phyloP scores from a whole-genome alignment of 306 rosid species.

The Hippophae rhamnoides region DNA sequence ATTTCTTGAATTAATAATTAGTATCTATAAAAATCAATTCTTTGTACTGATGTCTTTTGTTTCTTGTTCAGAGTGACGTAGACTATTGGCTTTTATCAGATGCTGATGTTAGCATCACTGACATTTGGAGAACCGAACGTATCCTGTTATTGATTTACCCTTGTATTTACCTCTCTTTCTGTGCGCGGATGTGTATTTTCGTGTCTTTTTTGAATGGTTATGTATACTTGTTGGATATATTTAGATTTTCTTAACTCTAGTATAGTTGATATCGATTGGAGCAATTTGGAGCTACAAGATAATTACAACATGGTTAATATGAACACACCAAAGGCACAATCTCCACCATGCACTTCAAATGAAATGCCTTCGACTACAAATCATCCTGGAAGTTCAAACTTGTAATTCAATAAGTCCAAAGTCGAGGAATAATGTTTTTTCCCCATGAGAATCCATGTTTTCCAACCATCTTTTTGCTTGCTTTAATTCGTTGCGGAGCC shows the following conservation, averaged over 20 bases:
- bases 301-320: conserved; percentile 36
- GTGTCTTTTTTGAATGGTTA: neutral
- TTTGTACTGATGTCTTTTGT: conserved; percentile 3
- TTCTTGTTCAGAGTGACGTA: conserved; percentile 55
- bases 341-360: conserved; percentile 31
- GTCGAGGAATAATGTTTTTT: conserved; percentile 16
- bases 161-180: neutral
- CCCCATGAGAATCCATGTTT: conserved; percentile 33
- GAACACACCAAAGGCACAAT: conserved; percentile 34
- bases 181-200: too few relatives aligned
- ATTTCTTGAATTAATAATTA: too few relatives aligned
- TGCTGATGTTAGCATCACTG: conserved; percentile 79
- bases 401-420: conserved; percentile 15
- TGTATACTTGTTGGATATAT: neutral
- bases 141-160: conserved; percentile 23
- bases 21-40: neutral
- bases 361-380: conserved; percentile 44
- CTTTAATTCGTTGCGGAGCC: conserved; percentile 7
- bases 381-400: conserved; percentile 38
- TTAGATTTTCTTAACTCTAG: conserved; percentile 35
- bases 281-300: conserved; percentile 45
- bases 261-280: conserved; percentile 73
- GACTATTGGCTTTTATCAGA: conserved; percentile 97
- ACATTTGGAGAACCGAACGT: conserved; percentile 91
- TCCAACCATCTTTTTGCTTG: conserved; percentile 21